Evolutionary conservation across 768 basidiomycete genomes (phyloP), one percentile per base, ranked within the genome.

Genomic region (Leucogyrophana mollusca): DNA sequence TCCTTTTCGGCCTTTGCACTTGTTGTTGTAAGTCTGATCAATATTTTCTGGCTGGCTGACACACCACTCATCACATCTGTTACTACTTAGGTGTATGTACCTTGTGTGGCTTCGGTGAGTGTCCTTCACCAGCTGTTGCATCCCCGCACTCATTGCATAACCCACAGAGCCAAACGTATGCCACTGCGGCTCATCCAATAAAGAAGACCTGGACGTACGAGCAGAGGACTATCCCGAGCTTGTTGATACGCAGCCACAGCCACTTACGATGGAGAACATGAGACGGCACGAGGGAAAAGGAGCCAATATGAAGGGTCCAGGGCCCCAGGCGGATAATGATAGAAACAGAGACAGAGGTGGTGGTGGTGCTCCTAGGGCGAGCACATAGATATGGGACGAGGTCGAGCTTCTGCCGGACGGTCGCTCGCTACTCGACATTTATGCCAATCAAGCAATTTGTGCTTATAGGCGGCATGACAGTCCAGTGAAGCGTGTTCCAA

Each of bases 11-110:
- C 23, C 45, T 61, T 18, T 0, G 48, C 3, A 52, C 51, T 7
- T 63, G 61, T 39, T 58, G 58, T 23, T 56, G 56, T 53, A 36
- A 49, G 55, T 47, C n/a, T n/a, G n/a, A n/a, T 18, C 25, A 32
- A 17, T 23, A 17, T 23, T 23, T 34, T 37, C 24, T 40, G 25
- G 21, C 36, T 9, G n/a, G n/a, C n/a, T n/a, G n/a, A 14, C 18
- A 6, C 11, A n/a, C 35, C 37, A 43, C 40, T 47, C 30, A 56
- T 47, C 10, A 34, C 9, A 7, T 2, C 5, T 18, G 17, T 30
- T 50, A 51, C 47, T 4, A 34, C 23, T 10, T 10, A 27, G 25
- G 23, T 21, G 2, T 13, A n/a, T 25, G 42, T 17, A 7, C 35
- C 27, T 13, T 40, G 27, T 33, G 27, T 33, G 9, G 21, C 9